Evolutionary conservation across 2,329 filamentous ascomycete species (phyloP).

Genomic region (Colletotrichum sp.): DNA sequence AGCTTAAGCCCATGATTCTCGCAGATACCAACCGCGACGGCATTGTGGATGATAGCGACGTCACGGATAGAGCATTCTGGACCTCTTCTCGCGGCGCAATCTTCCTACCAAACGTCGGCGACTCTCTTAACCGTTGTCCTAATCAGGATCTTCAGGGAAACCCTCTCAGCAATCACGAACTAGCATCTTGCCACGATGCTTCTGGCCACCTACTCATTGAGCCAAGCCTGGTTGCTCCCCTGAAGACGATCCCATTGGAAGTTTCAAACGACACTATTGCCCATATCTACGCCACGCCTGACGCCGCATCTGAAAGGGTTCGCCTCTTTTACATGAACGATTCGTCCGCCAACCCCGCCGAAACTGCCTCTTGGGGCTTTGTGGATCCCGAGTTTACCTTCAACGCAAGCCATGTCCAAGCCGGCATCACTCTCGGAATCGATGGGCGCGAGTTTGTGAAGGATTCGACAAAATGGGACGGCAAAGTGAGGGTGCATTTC

Average conservation of each 20-base stretch:
- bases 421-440: slow-evolving; percentile 38
- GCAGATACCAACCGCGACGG: slow-evolving; percentile 45
- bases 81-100: slow-evolving; percentile 31
- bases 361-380: slow-evolving; percentile 27
- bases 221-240: slow-evolving; percentile 33
- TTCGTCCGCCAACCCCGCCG: neutral
- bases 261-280: slow-evolving; percentile 24
- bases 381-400: slow-evolving; percentile 32
- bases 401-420: slow-evolving; percentile 26
- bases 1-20: slow-evolving; percentile 22
- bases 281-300: neutral
- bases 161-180: slow-evolving; percentile 25
- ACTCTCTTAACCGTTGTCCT: slow-evolving; percentile 35
- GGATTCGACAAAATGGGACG: slow-evolving; percentile 31
- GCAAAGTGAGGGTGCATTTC: slow-evolving; percentile 31
- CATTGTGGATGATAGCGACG: slow-evolving; percentile 30
- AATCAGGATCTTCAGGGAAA: slow-evolving; percentile 10
- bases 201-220: slow-evolving; percentile 34
- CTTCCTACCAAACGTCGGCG: slow-evolving; percentile 41
- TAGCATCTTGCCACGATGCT: slow-evolving; percentile 39
- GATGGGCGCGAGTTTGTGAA: slow-evolving; percentile 36
- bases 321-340: slow-evolving; percentile 31
- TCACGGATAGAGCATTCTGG: slow-evolving; percentile 28
- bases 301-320: slow-evolving; percentile 22
- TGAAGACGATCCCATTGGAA: slow-evolving; percentile 33